Conservation (phyloP, 1,284 basidiomycete genomes). For the Porodaedalea pini region DNA sequence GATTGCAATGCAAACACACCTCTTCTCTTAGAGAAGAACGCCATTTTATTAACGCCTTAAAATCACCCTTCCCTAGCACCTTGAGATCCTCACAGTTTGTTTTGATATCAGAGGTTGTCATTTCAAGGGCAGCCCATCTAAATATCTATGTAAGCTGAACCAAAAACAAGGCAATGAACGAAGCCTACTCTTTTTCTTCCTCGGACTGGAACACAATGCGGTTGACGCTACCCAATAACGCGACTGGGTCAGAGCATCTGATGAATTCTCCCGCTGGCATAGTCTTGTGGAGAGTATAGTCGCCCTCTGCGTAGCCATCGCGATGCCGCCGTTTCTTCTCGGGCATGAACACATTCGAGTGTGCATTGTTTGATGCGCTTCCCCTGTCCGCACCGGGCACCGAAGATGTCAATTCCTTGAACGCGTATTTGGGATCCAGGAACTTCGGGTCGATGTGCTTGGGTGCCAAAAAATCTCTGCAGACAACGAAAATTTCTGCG, state of each 20-base stretch:
- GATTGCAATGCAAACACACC: conserved; percentile 36
- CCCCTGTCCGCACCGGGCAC: conserved; percentile 50
- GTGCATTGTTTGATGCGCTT: conserved; percentile 53
- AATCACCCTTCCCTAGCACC: conserved; percentile 96
- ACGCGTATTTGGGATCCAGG: conserved; percentile 95
- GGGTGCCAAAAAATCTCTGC: conserved; percentile 92
- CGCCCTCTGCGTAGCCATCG: conserved; percentile 95
- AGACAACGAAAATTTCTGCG: conserved; percentile 99
- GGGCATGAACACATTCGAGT: conserved; percentile 93
- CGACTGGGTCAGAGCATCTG: conserved; percentile 67
- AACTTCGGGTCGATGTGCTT: conserved; percentile 98
- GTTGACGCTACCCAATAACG: conserved; percentile 81
- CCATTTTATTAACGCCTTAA: conserved; percentile 94
- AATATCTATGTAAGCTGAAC: conserved; percentile 12
- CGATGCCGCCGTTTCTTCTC: conserved; percentile 94
- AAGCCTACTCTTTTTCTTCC: conserved; percentile 76
- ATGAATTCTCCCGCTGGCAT: conserved; percentile 76
- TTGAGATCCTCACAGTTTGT: conserved; percentile 90
- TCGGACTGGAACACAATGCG: conserved; percentile 80
- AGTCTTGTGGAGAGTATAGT: conserved; percentile 87
- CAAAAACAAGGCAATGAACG: conserved; percentile 9
- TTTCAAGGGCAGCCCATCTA: conserved; percentile 69
- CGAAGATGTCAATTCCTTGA: conserved; percentile 78
- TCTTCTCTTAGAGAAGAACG: conserved; percentile 80
- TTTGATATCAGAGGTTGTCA: conserved; percentile 80